A percentile compares a stretch with the other conserved stretches of the same genome.
phyloP scores from a whole-genome alignment of 73 alveolate species.

The Paramecium sexaurelia region DNA sequence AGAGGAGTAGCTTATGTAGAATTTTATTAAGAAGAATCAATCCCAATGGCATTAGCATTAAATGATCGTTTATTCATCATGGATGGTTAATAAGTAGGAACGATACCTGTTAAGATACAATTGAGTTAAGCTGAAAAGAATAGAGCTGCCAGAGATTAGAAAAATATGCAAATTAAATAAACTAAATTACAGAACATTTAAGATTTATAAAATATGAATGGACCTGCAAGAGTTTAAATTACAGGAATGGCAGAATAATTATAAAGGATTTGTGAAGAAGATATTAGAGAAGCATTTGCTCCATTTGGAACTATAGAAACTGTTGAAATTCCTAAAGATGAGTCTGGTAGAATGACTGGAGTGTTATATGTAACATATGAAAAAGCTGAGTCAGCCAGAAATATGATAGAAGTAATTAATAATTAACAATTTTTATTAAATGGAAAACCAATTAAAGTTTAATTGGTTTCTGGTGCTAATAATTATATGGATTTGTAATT shows the following conservation, averaged over 20 bases:
- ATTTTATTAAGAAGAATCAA: constrained; percentile 94
- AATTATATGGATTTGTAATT: constrained; percentile 52
- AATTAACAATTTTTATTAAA: constrained; percentile 42
- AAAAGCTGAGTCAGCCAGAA: constrained; percentile 50
- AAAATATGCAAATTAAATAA: constrained; percentile 75
- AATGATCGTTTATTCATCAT: constrained; percentile 81
- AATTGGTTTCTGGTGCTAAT: constrained; percentile 46
- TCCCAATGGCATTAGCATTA: constrained; percentile 86
- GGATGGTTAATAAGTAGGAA: constrained; percentile 80
- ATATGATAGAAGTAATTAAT: constrained; percentile 42
- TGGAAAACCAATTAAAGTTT: constrained; percentile 56
- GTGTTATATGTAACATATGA: constrained; percentile 20
- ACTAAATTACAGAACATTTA: constrained; percentile 73
- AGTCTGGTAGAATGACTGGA: constrained; percentile 56
- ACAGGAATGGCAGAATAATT: constrained; percentile 86
- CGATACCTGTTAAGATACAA: constrained; percentile 80
- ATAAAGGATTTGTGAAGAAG: constrained; percentile 79
- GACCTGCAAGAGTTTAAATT: constrained; percentile 83
- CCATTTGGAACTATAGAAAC: constrained; percentile 95
- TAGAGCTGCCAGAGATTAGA: constrained; percentile 91
- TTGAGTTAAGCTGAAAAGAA: constrained; percentile 97
- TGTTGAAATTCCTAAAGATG: constrained; percentile 88
- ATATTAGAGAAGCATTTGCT: constrained; percentile 82
- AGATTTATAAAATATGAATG: constrained; percentile 77
- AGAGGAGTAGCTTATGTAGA: constrained; percentile 97